These are phyloP conservation scores for Stephanodiscus minutulus DNA, from an alignment of 108 stramenopile species.

Conservation along the genomic window DNA sequence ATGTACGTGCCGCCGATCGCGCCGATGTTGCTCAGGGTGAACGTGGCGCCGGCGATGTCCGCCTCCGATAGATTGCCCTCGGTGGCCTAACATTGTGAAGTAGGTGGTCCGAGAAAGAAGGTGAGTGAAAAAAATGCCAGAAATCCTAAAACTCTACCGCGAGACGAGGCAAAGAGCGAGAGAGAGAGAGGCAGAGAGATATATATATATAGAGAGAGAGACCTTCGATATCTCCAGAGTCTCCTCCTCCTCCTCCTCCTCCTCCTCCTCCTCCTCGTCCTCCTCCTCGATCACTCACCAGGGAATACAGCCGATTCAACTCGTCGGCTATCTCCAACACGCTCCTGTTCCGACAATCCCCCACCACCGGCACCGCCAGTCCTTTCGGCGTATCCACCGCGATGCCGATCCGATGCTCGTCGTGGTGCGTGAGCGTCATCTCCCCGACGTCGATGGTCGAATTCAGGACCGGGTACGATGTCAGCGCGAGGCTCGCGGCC, in stretches of 20 bases:
- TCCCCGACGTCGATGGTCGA: slow-evolving; percentile 74
- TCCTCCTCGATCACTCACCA: slow-evolving; percentile 25
- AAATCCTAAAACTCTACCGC: neutral
- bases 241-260: no score
- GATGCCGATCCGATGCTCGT: slow-evolving; percentile 92
- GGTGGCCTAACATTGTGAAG: slow-evolving; percentile 32
- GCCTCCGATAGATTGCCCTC: slow-evolving; percentile 66
- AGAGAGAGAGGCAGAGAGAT: neutral
- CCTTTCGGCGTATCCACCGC: slow-evolving; percentile 97
- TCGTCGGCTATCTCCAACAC: slow-evolving; percentile 89
- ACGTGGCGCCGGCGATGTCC: slow-evolving; percentile 86
- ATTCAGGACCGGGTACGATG: slow-evolving; percentile 87
- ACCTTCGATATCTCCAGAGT: no score
- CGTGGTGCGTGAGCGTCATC: slow-evolving; percentile 70
- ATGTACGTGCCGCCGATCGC: slow-evolving; percentile 96
- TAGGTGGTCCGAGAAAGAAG: neutral
- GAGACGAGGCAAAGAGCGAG: neutral
- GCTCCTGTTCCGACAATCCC: slow-evolving; percentile 67
- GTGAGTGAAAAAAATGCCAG: neutral
- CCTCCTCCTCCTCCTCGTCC: no score
- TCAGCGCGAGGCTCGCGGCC: slow-evolving; percentile 86
- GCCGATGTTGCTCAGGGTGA: slow-evolving; percentile 97
- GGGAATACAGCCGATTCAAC: slow-evolving; percentile 72
- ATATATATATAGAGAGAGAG: no score
- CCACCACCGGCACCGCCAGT: slow-evolving; percentile 92